phyloP scores from a whole-genome alignment of 805 yeast genomes.

The Teunomyces atbi region DNA sequence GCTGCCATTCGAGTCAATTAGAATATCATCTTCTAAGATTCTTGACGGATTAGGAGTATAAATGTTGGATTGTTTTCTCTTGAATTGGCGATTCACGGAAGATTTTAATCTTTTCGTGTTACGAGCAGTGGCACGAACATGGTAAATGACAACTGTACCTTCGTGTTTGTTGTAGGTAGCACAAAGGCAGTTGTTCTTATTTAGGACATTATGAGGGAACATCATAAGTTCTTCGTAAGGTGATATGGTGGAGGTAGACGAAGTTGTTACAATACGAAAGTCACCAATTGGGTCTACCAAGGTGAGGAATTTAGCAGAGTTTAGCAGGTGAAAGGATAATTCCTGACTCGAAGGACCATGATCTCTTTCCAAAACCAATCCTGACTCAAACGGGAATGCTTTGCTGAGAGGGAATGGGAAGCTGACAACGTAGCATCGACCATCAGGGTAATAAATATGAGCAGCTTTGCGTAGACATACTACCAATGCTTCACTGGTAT shows the following conservation, averaged over 20 bases:
- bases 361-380: conserved; percentile 61
- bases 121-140: conserved; percentile 42
- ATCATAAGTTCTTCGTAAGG: conserved; percentile 53
- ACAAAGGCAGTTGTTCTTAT: conserved; percentile 41
- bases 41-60: conserved; percentile 44
- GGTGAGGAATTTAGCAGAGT: conserved; percentile 52
- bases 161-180: conserved; percentile 55
- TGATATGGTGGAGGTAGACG: conserved; percentile 65
- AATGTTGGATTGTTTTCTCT: conserved; percentile 26
- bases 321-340: conserved; percentile 17
- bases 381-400: conserved; percentile 66
- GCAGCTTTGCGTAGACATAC: conserved; percentile 62
- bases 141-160: conserved; percentile 50
- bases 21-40: conserved; percentile 41
- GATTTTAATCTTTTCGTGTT: conserved; percentile 13
- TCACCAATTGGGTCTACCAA: conserved; percentile 74
- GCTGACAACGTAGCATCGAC: conserved; percentile 56
- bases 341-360: conserved; percentile 8
- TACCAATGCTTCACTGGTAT: conserved; percentile 44
- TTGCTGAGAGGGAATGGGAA: conserved; percentile 65
- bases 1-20: conserved; percentile 6
- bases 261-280: conserved; percentile 66
- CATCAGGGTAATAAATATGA: conserved; percentile 59
- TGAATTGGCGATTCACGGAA: conserved; percentile 13
- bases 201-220: conserved; percentile 47